Evolutionary conservation across 2,329 filamentous ascomycete genomes (phyloP).

Genomic region (Epichloe bromicola): DNA sequence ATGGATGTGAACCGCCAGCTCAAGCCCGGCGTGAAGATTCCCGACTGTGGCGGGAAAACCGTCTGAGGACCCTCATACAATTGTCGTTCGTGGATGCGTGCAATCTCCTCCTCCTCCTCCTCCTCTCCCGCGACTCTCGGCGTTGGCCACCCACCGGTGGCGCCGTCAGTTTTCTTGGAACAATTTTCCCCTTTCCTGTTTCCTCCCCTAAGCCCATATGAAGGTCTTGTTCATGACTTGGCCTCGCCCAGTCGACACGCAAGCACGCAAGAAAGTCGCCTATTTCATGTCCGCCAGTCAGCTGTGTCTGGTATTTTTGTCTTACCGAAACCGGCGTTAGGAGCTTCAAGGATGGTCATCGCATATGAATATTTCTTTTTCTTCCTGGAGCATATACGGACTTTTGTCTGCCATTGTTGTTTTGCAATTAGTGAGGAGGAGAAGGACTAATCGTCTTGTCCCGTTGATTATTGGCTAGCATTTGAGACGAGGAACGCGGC

Average conservation of each 20-base stretch:
- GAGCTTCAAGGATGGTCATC: neutral
- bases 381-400: neutral
- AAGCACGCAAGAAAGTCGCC: neutral
- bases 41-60: constrained; percentile 69
- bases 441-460: neutral
- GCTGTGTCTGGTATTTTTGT: neutral
- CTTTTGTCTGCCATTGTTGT: neutral
- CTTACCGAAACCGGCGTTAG: neutral
- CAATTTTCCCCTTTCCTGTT: no score
- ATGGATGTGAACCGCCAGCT: constrained; percentile 76
- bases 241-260: neutral
- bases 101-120: no score
- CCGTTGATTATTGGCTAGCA: neutral
- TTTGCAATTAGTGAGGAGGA: neutral
- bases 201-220: no score
- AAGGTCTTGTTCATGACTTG: no score
- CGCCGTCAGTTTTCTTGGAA: neutral
- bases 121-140: no score
- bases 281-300: neutral
- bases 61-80: constrained; percentile 18
- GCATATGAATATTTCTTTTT: neutral
- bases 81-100: no score
- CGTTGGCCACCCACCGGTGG: neutral
- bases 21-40: constrained; percentile 74
- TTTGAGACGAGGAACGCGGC: neutral